Evolutionary conservation across 1,139 yeast species (phyloP).

Genomic region (Debaryomyces coudertii): DNA sequence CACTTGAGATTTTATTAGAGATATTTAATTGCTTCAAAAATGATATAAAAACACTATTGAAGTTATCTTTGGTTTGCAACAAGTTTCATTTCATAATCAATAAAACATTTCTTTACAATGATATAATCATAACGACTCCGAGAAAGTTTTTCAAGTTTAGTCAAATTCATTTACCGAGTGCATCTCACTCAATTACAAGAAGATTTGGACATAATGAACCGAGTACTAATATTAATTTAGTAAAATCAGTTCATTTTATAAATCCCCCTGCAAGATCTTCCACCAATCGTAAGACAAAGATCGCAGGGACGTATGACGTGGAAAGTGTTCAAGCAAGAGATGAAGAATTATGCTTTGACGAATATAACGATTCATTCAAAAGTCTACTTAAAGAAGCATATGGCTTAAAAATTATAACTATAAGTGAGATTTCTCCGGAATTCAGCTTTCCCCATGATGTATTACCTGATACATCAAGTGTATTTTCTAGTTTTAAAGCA

Average conservation of each 20-base stretch:
- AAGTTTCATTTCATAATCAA: slow-evolving; percentile 40
- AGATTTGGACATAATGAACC: slow-evolving; percentile 27
- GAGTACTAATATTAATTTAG: slow-evolving; percentile 36
- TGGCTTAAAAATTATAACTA: slow-evolving; percentile 30
- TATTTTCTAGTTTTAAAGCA: slow-evolving; percentile 1
- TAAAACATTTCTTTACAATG: slow-evolving; percentile 39
- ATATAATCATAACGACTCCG: slow-evolving; percentile 29
- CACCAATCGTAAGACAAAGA: slow-evolving; percentile 29
- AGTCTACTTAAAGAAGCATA: slow-evolving; percentile 34
- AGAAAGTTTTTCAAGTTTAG: slow-evolving; percentile 37
- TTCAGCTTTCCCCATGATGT: slow-evolving; percentile 44
- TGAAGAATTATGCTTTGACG: slow-evolving; percentile 27
- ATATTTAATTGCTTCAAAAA: slow-evolving; percentile 31
- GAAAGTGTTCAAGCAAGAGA: slow-evolving; percentile 25
- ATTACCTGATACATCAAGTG: background rate
- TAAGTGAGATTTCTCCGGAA: slow-evolving; percentile 54
- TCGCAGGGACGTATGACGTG: slow-evolving; percentile 44
- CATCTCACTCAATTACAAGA: slow-evolving; percentile 20
- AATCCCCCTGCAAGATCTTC: slow-evolving; percentile 39
- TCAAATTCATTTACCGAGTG: slow-evolving; percentile 27
- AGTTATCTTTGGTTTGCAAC: slow-evolving; percentile 38
- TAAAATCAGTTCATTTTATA: slow-evolving; percentile 28
- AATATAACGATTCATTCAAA: slow-evolving; percentile 28
- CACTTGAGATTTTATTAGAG: slow-evolving; percentile 42
- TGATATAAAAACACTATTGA: slow-evolving; percentile 25